Evolutionary conservation across 805 yeast genomes (phyloP), one percentile per base, ranked within the genome.

Genomic region (Millerozyma miso): DNA sequence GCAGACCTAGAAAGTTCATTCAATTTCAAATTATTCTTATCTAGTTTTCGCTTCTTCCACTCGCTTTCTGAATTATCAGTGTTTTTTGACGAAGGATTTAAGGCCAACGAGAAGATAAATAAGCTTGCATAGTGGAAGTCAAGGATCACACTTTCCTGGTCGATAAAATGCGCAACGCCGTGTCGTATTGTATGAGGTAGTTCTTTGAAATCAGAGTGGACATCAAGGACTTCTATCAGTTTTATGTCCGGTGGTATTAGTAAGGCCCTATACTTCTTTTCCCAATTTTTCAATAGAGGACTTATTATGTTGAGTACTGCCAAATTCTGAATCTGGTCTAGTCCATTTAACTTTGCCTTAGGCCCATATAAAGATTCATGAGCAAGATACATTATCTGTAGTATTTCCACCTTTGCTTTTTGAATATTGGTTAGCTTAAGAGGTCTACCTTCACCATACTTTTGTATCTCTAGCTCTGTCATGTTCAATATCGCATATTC

Each of bases 111-210:
- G 58, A 81, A 90, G 20, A 89, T 80, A 59, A 89, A 91, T 29
- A 90, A 63, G 50, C 85, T 85, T 17, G 93, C 82, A 62, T 91
- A 90, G 58, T 87, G 81, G 64, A 77, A 89, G 57, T 90, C 97
- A 59, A 89, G 79, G 33, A 86, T 76, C 42, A 89, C 63, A 2
- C 88, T 76, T 56, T 88, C 95, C 38, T 76, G 65, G 49, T 82
- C 89, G 35, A 88, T 59, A 38, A 66, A 58, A 12, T 60, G 57
- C 8, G 64, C 65, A 4, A 75, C 41, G 31, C 73, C 78, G 35
- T 55, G 64, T 10, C 65, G 49, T 3, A 60, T 48, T 39, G 71
- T 73, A 1, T 75, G 62, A 32, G 61, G 51, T 4, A 60, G 64
- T 32, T 60, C 52, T 33, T 51, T 39, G 32, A 60, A 46, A 35